Conservation (phyloP, 768 basidiomycete species). For the Hemileccinum rubropunctum region DNA sequence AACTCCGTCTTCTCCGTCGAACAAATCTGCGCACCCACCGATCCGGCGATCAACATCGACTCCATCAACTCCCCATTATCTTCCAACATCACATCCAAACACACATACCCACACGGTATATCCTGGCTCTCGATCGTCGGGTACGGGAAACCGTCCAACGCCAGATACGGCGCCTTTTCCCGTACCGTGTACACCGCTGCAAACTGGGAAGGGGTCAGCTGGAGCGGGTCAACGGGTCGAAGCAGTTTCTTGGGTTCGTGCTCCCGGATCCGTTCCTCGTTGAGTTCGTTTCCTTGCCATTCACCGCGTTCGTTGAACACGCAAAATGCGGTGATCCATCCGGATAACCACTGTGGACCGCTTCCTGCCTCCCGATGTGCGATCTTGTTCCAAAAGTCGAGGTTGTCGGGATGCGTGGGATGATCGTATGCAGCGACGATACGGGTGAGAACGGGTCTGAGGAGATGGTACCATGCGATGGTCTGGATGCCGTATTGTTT, state of each 20-base stretch:
- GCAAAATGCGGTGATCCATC: constrained; percentile 41
- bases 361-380: constrained; percentile 26
- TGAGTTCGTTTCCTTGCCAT: constrained; percentile 32
- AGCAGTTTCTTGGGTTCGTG: constrained; percentile 33
- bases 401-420: constrained; percentile 27
- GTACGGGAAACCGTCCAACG: constrained; percentile 28
- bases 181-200: constrained; percentile 25
- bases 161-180: constrained; percentile 18
- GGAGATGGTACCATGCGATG: constrained; percentile 39
- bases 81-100: constrained; percentile 28
- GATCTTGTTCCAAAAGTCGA: constrained; percentile 40
- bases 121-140: constrained; percentile 27
- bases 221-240: constrained; percentile 26
- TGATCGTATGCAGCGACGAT: constrained; percentile 38
- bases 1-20: constrained; percentile 29
- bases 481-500: constrained; percentile 35
- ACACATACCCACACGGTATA: constrained; percentile 30
- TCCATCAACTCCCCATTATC: constrained; percentile 26
- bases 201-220: constrained; percentile 25
- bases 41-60: constrained; percentile 30
- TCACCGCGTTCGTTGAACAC: constrained; percentile 30
- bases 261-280: constrained; percentile 26
- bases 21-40: constrained; percentile 28
- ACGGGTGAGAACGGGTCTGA: constrained; percentile 37
- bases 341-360: constrained; percentile 34